phyloP scores from a whole-genome alignment of 352 stramenopile genomes.

The Phytopythium kandeliae region DNA sequence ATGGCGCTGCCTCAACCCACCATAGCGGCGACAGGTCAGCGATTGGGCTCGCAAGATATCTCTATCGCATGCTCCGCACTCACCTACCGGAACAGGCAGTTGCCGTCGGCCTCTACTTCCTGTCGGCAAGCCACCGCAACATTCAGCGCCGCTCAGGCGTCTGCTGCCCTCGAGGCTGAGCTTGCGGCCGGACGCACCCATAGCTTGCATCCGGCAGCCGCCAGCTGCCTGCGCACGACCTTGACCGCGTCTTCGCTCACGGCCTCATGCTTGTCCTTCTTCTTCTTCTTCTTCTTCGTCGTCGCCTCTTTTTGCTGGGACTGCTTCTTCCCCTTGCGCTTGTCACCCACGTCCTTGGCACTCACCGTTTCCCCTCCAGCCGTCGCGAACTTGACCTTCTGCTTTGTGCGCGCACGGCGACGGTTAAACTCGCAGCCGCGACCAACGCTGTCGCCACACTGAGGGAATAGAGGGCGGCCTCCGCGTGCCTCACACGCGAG shows the following conservation, averaged over 20 bases:
- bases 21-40: not conserved
- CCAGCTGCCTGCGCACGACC: conserved; percentile 50
- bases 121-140: conserved; percentile 7
- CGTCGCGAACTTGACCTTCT: conserved; percentile 25
- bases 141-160: not conserved
- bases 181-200: conserved; percentile 10
- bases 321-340: conserved; percentile 2
- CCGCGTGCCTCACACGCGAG: too few relatives aligned
- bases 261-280: conserved; percentile 7
- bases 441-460: not conserved
- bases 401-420: not conserved
- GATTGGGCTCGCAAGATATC: not conserved
- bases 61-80: not conserved
- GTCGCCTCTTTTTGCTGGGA: too few relatives aligned
- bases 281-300: not conserved
- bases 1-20: conserved; percentile 33
- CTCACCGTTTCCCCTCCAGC: not conserved
- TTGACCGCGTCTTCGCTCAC: conserved; percentile 45
- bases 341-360: not conserved
- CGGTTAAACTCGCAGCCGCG: not conserved
- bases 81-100: conserved; percentile 75
- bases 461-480: too few relatives aligned
- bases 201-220: conserved; percentile 61
- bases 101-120: conserved; percentile 76
- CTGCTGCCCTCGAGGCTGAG: not conserved